Conservation (phyloP, 2,329 filamentous ascomycete species). For the Clarireedia paspali region DNA sequence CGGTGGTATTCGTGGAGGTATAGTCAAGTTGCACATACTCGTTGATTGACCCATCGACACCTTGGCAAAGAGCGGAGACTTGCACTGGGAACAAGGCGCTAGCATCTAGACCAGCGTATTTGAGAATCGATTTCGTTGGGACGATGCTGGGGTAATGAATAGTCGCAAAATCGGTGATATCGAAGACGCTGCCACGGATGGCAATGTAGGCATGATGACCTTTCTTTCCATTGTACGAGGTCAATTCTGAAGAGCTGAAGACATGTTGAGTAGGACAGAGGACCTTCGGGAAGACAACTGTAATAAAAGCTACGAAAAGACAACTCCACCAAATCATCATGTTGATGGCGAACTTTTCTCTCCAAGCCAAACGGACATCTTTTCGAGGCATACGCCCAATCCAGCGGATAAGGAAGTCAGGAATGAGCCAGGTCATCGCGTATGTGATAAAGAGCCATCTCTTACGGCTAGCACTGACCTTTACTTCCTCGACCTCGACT, state of each 20-base stretch:
- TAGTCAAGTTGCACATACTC: constrained; percentile 79
- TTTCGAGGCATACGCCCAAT: constrained; percentile 84
- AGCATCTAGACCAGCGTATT: constrained; percentile 84
- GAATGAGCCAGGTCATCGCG: constrained; percentile 76
- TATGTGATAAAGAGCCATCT: constrained; percentile 86
- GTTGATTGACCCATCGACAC: constrained; percentile 57
- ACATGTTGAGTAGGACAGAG: constrained; percentile 92
- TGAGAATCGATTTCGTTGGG: constrained; percentile 53
- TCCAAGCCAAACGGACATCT: constrained; percentile 87
- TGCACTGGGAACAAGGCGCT: constrained; percentile 87
- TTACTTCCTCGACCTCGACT: constrained; percentile 80
- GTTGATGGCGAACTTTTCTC: constrained; percentile 97
- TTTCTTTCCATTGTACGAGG: constrained; percentile 63
- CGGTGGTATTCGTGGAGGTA: constrained; percentile 65
- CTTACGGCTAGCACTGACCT: constrained; percentile 71
- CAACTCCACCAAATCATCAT: constrained; percentile 92
- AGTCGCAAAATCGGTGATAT: constrained; percentile 66
- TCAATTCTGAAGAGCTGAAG: constrained; percentile 70
- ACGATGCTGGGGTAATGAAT: constrained; percentile 67
- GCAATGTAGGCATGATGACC: constrained; percentile 59
- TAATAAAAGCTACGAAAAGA: constrained; percentile 73
- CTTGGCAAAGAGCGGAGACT: constrained; percentile 84
- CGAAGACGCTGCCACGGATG: constrained; percentile 84
- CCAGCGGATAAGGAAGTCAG: constrained; percentile 71
- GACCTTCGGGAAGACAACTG: constrained; percentile 76